Base-by-base conservation (phyloP, 192 early-diverging fungal genomes). In the Coemansia sp. region DNA sequence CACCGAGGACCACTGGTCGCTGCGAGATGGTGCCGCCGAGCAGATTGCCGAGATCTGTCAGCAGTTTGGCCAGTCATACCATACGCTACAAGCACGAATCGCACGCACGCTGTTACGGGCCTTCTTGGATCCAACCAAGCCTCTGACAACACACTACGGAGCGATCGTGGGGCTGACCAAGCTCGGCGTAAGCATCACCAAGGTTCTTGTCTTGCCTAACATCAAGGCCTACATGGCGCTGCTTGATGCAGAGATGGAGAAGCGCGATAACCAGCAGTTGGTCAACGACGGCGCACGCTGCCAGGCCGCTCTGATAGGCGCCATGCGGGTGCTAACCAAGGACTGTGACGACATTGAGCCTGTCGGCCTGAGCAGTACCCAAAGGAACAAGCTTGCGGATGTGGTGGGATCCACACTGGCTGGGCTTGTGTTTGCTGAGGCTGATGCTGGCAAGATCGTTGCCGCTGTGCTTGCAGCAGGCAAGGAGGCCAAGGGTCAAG, bases 61-160 rank as follows among this genome's bases (percentile, higher is more conserved):
- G 27, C 82, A 88, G 37, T 97, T 89, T 69, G 89, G 93, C 8
- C 65, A 76, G 12, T 83, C 85, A 4, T 97, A 98, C 61, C 91
- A 90, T 53, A 91, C 88, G 11, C 75, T 99, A 27, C 91, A 95
- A 67, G 85, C 93, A 0, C 88, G 96, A 33, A 86, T 95, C 36
- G 90, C 91, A 4, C 90, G 92, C 60, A 97, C 95, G 10, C 80
- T 99, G 58, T 72, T 98, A 17, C 82, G 89, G 1, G 93, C 94
- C 5, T 93, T 98, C 37, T 65, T 97, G 44, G 98, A 98, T 60
- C 88, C 89, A 8, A 73, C 82, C 15, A 95, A 93, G 63, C 85
- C 90, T 4, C 69, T 91, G 26, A 83, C 87, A 1, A 94, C 93
- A 3, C 87, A 91, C 41, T 98, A 94, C 68, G 98, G 98, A 17